Conservation (phyloP, 345 rosid genomes). For the Brassica napus region Da-Ae NC_063451.1:26863501-26864000, state of each 20-base stretch:
- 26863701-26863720: not conserved
- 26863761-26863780: not conserved
- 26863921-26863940: conserved; percentile 38
- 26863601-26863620: too few relatives aligned
- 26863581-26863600: too few relatives aligned
- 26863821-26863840: conserved; percentile 18
- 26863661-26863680: not conserved
- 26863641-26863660: not conserved
- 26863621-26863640: not conserved
- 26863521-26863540: too few relatives aligned
- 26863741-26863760: not conserved
- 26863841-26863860: not conserved
- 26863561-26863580: not conserved
- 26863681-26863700: not conserved
- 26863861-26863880: too few relatives aligned
- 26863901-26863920: conserved; percentile 38
- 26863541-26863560: too few relatives aligned
- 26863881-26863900: conserved; percentile 20
- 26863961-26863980: conserved; percentile 17
- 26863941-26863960: conserved; percentile 27
- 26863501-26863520: too few relatives aligned
- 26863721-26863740: not conserved
- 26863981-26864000: conserved; percentile 11
- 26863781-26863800: conserved; percentile 14
- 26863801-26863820: conserved; percentile 5